These are phyloP conservation scores for Saraca asoca DNA, from an alignment of 331 rosid genomes.

Conservation along the genomic window DNA sequence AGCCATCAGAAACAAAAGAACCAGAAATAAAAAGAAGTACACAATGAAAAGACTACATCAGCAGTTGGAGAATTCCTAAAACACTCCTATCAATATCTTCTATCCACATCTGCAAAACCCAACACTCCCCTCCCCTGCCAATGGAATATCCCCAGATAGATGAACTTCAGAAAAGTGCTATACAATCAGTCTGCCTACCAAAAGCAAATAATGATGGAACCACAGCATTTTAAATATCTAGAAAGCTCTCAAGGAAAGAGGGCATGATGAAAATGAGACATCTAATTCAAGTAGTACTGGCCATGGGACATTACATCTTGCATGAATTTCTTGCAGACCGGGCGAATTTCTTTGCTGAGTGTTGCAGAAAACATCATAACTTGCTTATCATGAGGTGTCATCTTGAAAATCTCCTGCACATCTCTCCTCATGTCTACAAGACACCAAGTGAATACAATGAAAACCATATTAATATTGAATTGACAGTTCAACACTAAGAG, in stretches of 20 bases:
- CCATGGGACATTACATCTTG: conserved; percentile 84
- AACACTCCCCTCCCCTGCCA: conserved; percentile 30
- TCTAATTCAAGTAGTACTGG: conserved; percentile 82
- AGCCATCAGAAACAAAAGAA: no score
- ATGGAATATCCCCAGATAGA: conserved; percentile 35
- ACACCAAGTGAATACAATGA: neutral
- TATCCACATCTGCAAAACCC: conserved; percentile 30
- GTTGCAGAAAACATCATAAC: conserved; percentile 90
- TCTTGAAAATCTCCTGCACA: conserved; percentile 81
- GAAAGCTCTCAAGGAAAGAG: conserved; percentile 54
- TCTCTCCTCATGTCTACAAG: conserved; percentile 75
- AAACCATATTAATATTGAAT: neutral
- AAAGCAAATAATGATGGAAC: conserved; percentile 39
- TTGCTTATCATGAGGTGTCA: conserved; percentile 86
- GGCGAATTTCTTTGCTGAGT: conserved; percentile 83
- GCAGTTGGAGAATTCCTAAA: conserved; percentile 25
- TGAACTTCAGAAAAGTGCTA: conserved; percentile 27
- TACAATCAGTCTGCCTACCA: conserved; percentile 33
- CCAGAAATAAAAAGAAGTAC: neutral
- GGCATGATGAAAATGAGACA: conserved; percentile 70
- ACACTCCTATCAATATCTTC: conserved; percentile 12
- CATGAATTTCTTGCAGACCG: conserved; percentile 87
- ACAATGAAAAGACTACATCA: conserved; percentile 5
- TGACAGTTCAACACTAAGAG: neutral
- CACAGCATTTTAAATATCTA: conserved; percentile 44